Conservation (phyloP, 768 basidiomycete species). For the Leccinum disarticulatum region DNA sequence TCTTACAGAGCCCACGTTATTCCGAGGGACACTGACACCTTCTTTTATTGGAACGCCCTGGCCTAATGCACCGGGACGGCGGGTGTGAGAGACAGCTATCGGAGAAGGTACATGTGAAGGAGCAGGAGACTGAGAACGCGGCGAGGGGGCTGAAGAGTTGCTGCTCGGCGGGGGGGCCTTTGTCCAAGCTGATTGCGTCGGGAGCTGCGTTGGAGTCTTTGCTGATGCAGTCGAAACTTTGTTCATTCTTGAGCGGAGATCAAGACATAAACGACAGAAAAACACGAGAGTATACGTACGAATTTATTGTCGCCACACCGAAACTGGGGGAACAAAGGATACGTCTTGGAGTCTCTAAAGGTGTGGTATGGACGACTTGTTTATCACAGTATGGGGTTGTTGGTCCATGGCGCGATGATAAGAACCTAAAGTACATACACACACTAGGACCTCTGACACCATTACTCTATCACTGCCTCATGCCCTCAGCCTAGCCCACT, state of each 20-base stretch:
- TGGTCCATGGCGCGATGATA: too few species aligned
- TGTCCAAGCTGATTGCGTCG: conserved; percentile 87
- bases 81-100: conserved; percentile 60
- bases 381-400: too few species aligned
- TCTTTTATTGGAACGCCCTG: conserved; percentile 75
- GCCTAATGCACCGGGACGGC: conserved; percentile 74
- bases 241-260: conserved; percentile 72
- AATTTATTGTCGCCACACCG: conserved; percentile 18
- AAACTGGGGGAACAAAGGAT: too few species aligned
- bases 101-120: conserved; percentile 48
- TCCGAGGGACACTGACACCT: conserved; percentile 72
- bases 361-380: too few species aligned
- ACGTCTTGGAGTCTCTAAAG: too few species aligned
- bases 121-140: conserved; percentile 79
- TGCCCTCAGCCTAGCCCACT: too few species aligned
- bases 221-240: conserved; percentile 76
- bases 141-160: conserved; percentile 49
- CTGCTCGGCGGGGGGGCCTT: conserved; percentile 76
- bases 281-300: too few species aligned
- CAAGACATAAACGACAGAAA: neutral
- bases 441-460: too few species aligned
- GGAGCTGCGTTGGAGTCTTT: conserved; percentile 73
- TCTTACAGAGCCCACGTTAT: conserved; percentile 62
- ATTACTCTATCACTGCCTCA: too few species aligned
- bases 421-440: too few species aligned